phyloP scores from a whole-genome alignment of 2,329 filamentous ascomycete genomes.

The Aspergillus sp. region DNA sequence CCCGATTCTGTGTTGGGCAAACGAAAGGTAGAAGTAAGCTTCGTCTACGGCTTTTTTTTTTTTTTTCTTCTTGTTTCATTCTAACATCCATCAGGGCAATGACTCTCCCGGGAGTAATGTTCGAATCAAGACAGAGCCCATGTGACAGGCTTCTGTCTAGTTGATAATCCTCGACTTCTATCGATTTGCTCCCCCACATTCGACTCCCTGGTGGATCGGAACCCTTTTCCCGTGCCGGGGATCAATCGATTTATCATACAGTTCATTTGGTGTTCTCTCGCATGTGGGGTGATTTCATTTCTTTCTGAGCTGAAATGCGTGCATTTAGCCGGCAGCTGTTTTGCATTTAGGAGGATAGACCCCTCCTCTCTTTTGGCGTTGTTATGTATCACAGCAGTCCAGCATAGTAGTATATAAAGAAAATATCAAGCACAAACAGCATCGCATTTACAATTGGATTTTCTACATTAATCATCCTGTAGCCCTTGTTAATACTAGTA shows the following conservation, averaged over 20 bases:
- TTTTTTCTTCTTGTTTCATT: not conserved
- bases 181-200: too few species aligned
- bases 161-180: not conserved
- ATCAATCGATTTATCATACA: not conserved
- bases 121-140: conserved; percentile 37
- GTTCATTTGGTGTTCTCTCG: conserved; percentile 1
- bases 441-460: too few species aligned
- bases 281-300: conserved; percentile 3
- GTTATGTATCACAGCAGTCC: not conserved
- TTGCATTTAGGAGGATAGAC: conserved; percentile 5
- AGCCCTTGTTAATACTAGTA: too few species aligned
- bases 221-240: too few species aligned
- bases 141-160: conserved; percentile 16
- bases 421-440: not conserved
- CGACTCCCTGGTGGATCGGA: too few species aligned
- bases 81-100: conserved; percentile 15
- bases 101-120: conserved; percentile 33
- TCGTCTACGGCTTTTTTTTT: not conserved
- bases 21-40: conserved; percentile 64
- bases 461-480: too few species aligned
- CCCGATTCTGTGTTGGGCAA: conserved; percentile 67
- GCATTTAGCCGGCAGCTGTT: conserved; percentile 15
- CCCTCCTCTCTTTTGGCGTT: not conserved
- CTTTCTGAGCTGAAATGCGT: conserved; percentile 1
- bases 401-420: not conserved